phyloP scores from a whole-genome alignment of 257 asterid species.

The Nyctanthes arbortristis region DNA sequence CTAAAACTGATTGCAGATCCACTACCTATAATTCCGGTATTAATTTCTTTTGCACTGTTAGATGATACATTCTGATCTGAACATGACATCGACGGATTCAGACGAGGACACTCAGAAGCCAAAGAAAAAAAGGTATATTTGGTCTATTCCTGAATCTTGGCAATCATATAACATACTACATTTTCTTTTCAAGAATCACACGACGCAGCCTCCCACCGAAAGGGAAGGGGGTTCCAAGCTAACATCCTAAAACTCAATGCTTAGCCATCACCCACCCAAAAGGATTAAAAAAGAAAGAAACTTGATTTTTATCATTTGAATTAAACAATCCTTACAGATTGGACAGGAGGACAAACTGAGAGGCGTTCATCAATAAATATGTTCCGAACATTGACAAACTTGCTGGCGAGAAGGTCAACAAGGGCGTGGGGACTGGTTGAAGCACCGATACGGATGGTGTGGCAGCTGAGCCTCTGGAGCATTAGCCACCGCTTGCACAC shows the following conservation, averaged over 20 bases:
- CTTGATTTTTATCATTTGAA: conserved; percentile 12
- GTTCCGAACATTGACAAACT: conserved; percentile 46
- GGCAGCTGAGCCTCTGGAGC: conserved; percentile 83
- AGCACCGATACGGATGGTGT: conserved; percentile 70
- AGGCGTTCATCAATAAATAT: conserved; percentile 65
- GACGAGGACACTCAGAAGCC: no score
- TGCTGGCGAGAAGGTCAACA: conserved; percentile 47
- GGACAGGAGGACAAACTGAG: conserved; percentile 48
- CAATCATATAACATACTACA: neutral
- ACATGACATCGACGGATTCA: neutral
- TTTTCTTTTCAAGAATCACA: neutral
- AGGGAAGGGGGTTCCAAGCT: neutral
- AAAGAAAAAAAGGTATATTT: neutral
- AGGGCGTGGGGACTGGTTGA: conserved; percentile 57
- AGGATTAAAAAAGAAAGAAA: neutral
- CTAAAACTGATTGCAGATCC: neutral
- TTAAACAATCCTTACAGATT: conserved; percentile 42
- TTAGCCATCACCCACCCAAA: conserved; percentile 5
- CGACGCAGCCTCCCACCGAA: neutral
- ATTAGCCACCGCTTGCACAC: conserved; percentile 89
- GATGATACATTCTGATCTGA: neutral
- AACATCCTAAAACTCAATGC: neutral
- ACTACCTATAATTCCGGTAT: neutral
- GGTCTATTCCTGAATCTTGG: neutral
- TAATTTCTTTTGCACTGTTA: neutral